Evolutionary conservation across 176 grass and related monocot genomes (phyloP), one percentile per base, ranked within the genome.

Genomic region (Carex parvula): DNA sequence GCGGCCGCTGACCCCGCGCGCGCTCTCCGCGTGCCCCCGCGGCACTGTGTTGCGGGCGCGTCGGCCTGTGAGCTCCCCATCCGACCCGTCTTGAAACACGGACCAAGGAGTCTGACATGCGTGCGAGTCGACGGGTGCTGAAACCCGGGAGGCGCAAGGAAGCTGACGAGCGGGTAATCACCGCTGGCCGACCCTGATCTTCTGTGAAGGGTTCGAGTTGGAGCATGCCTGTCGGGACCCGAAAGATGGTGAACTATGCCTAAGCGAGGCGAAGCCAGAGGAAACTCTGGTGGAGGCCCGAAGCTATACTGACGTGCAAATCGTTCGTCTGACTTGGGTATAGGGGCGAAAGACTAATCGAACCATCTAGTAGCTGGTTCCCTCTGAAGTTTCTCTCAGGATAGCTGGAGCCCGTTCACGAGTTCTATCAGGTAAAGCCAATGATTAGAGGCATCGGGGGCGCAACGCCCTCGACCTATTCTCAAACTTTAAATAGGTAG

Each of bases 41-140:
- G n/a, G n/a, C n/a, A n/a, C n/a, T n/a, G n/a, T n/a, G n/a, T n/a
- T n/a, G n/a, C n/a, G n/a, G n/a, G n/a, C n/a, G n/a, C n/a, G n/a
- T 24, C 24, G 24, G 24, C 26, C 26, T 29, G 26, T 1, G 37
- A 5, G 87, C 87, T 92, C 76, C 90, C 90, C 87, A 92, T 88
- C 69, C 81, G 84, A 91, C 92, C 92, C 84, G 44, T 94, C 88
- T 94, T 91, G 88, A 94, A 94, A 91, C 87, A 92, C 73, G 85
- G 83, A 94, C 88, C 86, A 92, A 94, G 92, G 88, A 94, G 92
- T 94, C 87, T 84, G 85, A 91, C 85, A 91, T 89, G 92, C 86
- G 56, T 89, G 89, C 81, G 84, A 91, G 91, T 89, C 79, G 57
- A 87, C 41, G 79, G 80, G 88, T 84, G 68, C 83, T 64, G 12